A percentile compares a stretch with the other conserved stretches of the same genome.
phyloP scores from a whole-genome alignment of 2,329 filamentous ascomycete genomes.

The Tolypocladium album region DNA sequence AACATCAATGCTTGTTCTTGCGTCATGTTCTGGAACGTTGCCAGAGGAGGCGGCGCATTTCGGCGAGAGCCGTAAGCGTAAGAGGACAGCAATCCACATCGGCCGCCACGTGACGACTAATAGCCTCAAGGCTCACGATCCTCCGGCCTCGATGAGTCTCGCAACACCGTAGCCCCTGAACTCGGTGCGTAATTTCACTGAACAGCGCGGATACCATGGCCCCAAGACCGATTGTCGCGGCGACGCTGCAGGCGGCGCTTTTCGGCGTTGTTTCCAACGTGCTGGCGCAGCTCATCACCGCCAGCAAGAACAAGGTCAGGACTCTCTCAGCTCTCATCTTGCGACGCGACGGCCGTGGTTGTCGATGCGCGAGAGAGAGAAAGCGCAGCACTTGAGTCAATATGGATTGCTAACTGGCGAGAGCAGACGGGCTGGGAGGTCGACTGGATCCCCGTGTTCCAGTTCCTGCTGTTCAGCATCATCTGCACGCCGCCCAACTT shows the following conservation, averaged over 20 bases:
- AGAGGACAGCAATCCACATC: background rate
- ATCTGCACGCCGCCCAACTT: slow-evolving; percentile 75
- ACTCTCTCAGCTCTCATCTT: slow-evolving; percentile 6
- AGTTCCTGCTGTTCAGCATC: slow-evolving; percentile 66
- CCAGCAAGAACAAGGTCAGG: slow-evolving; percentile 49
- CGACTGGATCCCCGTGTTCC: slow-evolving; percentile 57
- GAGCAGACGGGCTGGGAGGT: slow-evolving; percentile 25
- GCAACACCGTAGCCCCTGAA: background rate
- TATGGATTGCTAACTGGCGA: background rate
- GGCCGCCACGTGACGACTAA: background rate
- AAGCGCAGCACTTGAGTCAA: background rate
- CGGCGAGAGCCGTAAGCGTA: background rate
- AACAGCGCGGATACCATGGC: slow-evolving; percentile 9
- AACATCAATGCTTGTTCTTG: too few relatives aligned
- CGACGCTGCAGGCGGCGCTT: slow-evolving; percentile 54
- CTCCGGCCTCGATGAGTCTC: background rate
- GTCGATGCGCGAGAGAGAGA: background rate
- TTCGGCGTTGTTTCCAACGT: slow-evolving; percentile 61
- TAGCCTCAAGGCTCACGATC: background rate
- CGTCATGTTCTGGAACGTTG: background rate
- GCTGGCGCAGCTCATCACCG: slow-evolving; percentile 59
- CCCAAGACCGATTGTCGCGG: slow-evolving; percentile 40
- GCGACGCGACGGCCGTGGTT: background rate
- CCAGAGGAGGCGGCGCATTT: background rate
- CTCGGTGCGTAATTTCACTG: background rate